A percentile compares a stretch with the other conserved stretches of the same genome.
phyloP scores from a whole-genome alignment of 2,329 filamentous ascomycete genomes.

The Tolypocladium tundrense region DNA sequence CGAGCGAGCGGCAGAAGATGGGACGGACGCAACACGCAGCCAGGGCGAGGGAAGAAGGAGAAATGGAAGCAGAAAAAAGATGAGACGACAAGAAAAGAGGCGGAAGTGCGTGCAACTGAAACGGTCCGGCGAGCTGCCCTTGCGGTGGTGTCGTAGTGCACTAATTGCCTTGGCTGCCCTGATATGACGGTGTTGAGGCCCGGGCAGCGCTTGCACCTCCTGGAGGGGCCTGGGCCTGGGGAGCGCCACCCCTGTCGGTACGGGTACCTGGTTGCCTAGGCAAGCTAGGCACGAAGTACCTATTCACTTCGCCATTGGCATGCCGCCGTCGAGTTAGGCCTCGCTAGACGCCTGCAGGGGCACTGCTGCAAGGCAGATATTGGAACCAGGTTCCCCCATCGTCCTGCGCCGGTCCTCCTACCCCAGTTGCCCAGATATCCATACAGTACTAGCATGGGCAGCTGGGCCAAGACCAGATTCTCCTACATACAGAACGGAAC shows the following conservation, averaged over 20 bases:
- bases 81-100: not conserved
- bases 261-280: too few relatives aligned
- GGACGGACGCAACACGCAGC: not conserved
- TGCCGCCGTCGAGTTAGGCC: too few relatives aligned
- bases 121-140: not conserved
- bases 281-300: too few relatives aligned
- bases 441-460: too few relatives aligned
- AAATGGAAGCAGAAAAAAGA: not conserved
- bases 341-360: too few relatives aligned
- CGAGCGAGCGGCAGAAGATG: not conserved
- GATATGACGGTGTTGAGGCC: not conserved
- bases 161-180: not conserved
- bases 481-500: too few relatives aligned
- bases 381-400: too few relatives aligned
- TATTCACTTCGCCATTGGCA: too few relatives aligned
- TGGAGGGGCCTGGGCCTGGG: not conserved
- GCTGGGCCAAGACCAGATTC: not conserved
- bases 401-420: too few relatives aligned
- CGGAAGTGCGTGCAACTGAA: not conserved
- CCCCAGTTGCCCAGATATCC: too few relatives aligned
- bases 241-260: too few relatives aligned
- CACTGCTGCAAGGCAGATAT: too few relatives aligned
- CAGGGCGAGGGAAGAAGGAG: not conserved
- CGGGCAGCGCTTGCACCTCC: not conserved
- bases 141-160: not conserved